Conservation (phyloP, 495 filamentous ascomycete genomes). For the Choiromyces venosus region DNA sequence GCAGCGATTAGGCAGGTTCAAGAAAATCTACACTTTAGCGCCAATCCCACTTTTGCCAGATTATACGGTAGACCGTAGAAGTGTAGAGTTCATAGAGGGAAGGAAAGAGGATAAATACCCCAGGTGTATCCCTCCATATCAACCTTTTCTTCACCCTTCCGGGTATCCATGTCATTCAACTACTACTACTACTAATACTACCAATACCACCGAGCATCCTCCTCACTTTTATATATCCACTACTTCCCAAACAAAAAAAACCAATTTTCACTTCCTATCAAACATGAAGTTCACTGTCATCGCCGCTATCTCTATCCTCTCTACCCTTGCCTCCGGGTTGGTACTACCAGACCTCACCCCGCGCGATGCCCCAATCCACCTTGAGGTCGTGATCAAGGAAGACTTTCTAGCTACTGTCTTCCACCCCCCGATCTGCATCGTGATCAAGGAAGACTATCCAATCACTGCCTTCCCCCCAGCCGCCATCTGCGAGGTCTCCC, state of each 20-base stretch:
- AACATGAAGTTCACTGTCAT: not conserved
- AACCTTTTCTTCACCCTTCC: not conserved
- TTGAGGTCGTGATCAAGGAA: too few species aligned
- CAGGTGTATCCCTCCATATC: not conserved
- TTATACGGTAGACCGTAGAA: not conserved
- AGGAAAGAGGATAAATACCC: not conserved
- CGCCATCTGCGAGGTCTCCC: not conserved
- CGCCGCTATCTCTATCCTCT: not conserved
- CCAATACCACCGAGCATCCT: not conserved
- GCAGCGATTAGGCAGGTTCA: too few species aligned
- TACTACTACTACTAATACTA: not conserved
- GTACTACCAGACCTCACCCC: not conserved
- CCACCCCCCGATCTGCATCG: not conserved
- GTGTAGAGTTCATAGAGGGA: not conserved
- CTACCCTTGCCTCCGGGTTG: not conserved
- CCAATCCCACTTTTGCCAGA: too few species aligned
- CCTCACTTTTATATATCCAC: not conserved
- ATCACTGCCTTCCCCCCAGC: not conserved
- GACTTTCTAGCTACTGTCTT: too few species aligned
- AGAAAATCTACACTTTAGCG: too few species aligned
- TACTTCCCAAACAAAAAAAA: not conserved
- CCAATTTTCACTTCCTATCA: not conserved
- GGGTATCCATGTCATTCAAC: not conserved
- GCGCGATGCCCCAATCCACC: accelerated
- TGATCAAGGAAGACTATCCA: not conserved